Evolutionary conservation across 2,329 filamentous ascomycete genomes (phyloP).

Genomic region (Clonostachys sp.): DNA sequence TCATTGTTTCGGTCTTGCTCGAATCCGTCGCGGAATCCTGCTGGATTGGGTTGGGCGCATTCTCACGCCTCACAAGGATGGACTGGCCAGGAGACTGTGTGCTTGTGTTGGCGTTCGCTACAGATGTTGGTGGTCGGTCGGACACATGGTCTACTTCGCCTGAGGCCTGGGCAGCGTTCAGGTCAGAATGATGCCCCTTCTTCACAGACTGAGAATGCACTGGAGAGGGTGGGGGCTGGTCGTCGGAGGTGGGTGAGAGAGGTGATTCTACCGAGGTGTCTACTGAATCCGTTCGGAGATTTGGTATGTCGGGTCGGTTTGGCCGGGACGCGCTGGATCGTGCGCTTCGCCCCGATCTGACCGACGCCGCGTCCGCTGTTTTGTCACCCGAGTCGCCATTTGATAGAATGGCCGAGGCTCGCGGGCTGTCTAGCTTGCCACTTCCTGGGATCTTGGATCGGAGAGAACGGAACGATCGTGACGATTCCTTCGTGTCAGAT

Average conservation of each 20-base stretch:
- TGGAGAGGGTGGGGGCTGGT: slow-evolving; percentile 75
- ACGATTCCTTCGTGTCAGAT: slow-evolving; percentile 89
- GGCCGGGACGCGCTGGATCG: slow-evolving; percentile 40
- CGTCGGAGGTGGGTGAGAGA: slow-evolving; percentile 37
- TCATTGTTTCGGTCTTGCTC: slow-evolving; percentile 30
- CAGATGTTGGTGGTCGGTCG: slow-evolving; percentile 75
- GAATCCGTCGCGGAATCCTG: slow-evolving; percentile 36
- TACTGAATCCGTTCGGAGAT: slow-evolving; percentile 32
- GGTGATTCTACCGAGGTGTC: slow-evolving; percentile 24
- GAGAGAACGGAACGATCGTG: slow-evolving; percentile 78
- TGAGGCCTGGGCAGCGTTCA: slow-evolving; percentile 74
- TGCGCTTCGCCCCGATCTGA: slow-evolving; percentile 64
- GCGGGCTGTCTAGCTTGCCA: slow-evolving; percentile 73
- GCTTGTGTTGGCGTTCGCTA: slow-evolving; percentile 50
- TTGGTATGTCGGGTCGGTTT: slow-evolving; percentile 37
- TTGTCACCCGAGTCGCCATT: slow-evolving; percentile 58
- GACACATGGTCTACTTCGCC: slow-evolving; percentile 95
- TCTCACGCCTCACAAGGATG: slow-evolving; percentile 80
- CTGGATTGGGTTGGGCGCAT: slow-evolving; percentile 62
- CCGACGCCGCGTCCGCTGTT: slow-evolving; percentile 63
- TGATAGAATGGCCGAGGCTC: slow-evolving; percentile 50
- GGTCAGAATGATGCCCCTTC: slow-evolving; percentile 64
- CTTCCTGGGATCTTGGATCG: slow-evolving; percentile 83
- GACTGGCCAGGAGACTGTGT: slow-evolving; percentile 76
- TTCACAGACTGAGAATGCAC: slow-evolving; percentile 73